Evolutionary conservation across 257 asterid genomes (phyloP).

Genomic region (Petunia axillaris): DNA sequence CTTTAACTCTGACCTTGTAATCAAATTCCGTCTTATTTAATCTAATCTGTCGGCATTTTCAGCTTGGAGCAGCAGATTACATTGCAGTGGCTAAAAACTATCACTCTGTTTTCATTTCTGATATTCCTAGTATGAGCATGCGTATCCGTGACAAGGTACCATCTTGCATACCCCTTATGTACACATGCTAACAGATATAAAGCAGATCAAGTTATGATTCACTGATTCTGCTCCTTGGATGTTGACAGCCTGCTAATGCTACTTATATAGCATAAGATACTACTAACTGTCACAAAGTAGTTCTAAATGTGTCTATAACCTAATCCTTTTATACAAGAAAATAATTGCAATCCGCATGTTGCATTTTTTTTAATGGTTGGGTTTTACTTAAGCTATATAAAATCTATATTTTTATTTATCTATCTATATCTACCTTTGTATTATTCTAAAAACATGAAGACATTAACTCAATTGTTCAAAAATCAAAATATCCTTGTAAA

Average conservation of each 20-base stretch:
- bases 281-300: slow-evolving; percentile 2
- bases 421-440: too few relatives aligned
- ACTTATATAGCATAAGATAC: neutral
- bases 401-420: too few relatives aligned
- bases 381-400: too few relatives aligned
- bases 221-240: slow-evolving; percentile 7
- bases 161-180: neutral
- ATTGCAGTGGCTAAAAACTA: slow-evolving; percentile 79
- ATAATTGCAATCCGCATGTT: too few relatives aligned
- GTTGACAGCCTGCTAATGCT: neutral
- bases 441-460: too few relatives aligned
- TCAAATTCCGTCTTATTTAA: neutral
- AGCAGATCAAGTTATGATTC: neutral
- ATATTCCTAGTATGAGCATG: slow-evolving; percentile 96
- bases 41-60: slow-evolving; percentile 33
- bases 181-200: neutral
- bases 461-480: too few relatives aligned
- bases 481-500: too few relatives aligned
- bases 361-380: too few relatives aligned
- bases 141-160: slow-evolving; percentile 93
- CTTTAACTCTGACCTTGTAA: neutral
- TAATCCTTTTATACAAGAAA: too few relatives aligned
- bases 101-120: slow-evolving; percentile 87
- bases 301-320: neutral
- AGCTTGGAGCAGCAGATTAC: slow-evolving; percentile 98